Evolutionary conservation across 2,329 filamentous ascomycete genomes (phyloP).

Genomic region (Clonostachys rosea): DNA sequence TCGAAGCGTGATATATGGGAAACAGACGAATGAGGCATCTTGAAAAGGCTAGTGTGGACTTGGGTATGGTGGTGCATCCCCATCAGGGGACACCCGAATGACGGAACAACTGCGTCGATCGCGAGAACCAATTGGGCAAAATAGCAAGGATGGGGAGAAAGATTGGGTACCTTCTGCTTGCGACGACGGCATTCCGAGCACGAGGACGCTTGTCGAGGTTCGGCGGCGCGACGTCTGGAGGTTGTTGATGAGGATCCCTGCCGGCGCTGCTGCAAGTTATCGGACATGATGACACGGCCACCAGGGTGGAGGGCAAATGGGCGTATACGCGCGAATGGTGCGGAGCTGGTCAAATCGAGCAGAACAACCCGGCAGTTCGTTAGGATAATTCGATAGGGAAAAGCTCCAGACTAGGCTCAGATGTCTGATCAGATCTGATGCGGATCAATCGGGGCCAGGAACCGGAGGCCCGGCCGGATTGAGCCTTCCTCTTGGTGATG

Average conservation of each 20-base stretch:
- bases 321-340: no score
- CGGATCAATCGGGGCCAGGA: no score
- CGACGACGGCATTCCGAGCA: slow-evolving; percentile 46
- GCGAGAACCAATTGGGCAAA: slow-evolving; percentile 1
- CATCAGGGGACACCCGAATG: not conserved
- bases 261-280: slow-evolving; percentile 18
- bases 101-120: not conserved
- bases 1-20: not conserved
- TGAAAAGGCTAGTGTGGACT: not conserved
- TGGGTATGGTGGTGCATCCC: not conserved
- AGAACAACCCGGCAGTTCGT: no score
- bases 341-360: no score
- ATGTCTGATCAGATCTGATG: no score
- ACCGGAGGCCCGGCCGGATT: no score
- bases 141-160: not conserved
- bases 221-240: slow-evolving; percentile 4
- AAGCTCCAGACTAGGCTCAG: no score
- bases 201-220: slow-evolving; percentile 27
- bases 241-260: slow-evolving; percentile 10
- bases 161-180: slow-evolving; percentile 40
- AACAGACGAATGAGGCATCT: not conserved
- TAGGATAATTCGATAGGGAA: no score
- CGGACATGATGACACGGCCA: slow-evolving; percentile 19
- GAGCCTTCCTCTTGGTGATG: no score
- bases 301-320: no score